A percentile compares a stretch with the other conserved stretches of the same genome.
Evolutionary conservation across 768 basidiomycete genomes (phyloP).

Genomic region (Pleurotus sapidus): DNA sequence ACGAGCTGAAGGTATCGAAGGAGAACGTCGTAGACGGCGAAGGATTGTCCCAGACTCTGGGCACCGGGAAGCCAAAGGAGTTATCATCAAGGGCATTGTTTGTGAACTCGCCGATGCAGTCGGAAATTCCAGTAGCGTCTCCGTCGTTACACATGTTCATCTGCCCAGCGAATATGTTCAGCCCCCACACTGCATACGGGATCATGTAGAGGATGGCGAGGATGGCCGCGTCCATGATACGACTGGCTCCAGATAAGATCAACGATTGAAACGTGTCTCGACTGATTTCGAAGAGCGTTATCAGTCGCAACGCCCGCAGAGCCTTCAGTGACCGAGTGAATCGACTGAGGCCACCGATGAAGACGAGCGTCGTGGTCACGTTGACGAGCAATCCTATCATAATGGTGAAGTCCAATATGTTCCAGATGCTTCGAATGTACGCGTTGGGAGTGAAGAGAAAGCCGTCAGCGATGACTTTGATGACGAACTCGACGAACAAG

Average conservation of each 20-base stretch:
- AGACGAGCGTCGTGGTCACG: conserved; percentile 65
- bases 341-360: conserved; percentile 78
- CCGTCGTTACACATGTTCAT: conserved; percentile 85
- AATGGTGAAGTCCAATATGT: conserved; percentile 84
- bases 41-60: conserved; percentile 89
- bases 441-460: conserved; percentile 90
- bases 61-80: conserved; percentile 68
- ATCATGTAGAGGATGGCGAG: conserved; percentile 91
- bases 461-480: conserved; percentile 93
- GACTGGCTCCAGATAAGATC: conserved; percentile 79
- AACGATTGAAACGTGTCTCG: conserved; percentile 83
- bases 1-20: conserved; percentile 83
- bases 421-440: conserved; percentile 91
- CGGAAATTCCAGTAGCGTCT: conserved; percentile 45
- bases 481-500: conserved; percentile 77
- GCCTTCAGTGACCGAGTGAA: conserved; percentile 85
- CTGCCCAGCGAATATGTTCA: conserved; percentile 86
- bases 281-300: conserved; percentile 86
- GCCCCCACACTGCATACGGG: conserved; percentile 90
- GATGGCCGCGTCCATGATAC: conserved; percentile 87
- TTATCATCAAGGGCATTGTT: conserved; percentile 54
- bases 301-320: conserved; percentile 81
- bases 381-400: conserved; percentile 77
- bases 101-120: conserved; percentile 75
- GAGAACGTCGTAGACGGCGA: conserved; percentile 80